Percentiles rank a stretch among this genome's conserved stretches.
Evolutionary conservation across 352 stramenopile genomes (phyloP).

Genomic region (Globisporangium mamillatum): DNA sequence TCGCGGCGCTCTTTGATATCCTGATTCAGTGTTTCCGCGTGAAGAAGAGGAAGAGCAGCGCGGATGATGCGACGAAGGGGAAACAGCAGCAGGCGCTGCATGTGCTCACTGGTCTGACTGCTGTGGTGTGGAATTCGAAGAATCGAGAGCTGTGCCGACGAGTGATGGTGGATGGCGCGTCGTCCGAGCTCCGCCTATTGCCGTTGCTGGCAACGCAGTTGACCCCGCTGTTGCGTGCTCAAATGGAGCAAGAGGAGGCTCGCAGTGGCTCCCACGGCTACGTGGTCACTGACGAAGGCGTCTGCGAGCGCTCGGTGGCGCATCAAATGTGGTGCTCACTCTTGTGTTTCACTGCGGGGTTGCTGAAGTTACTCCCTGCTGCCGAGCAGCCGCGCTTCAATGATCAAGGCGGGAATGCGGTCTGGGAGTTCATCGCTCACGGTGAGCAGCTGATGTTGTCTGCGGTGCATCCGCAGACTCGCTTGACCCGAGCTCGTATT

Average conservation of each 20-base stretch:
- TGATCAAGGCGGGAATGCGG: constrained; percentile 14
- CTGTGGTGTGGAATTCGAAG: constrained; percentile 50
- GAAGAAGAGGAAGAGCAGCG: constrained; percentile 3
- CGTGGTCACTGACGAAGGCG: constrained; percentile 7
- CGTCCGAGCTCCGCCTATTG: constrained; percentile 31
- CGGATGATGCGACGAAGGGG: background rate
- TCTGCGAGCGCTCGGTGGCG: constrained; percentile 30
- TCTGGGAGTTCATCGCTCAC: constrained; percentile 62
- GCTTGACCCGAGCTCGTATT: constrained; percentile 42
- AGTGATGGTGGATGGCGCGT: constrained; percentile 33
- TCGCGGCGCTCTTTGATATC: constrained; percentile 52
- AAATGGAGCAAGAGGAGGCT: constrained; percentile 39
- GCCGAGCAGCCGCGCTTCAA: constrained; percentile 5
- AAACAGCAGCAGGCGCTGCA: constrained; percentile 41
- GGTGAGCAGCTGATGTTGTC: constrained; percentile 42
- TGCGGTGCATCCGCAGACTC: constrained; percentile 29
- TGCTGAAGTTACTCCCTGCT: constrained; percentile 32
- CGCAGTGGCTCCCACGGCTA: constrained; percentile 38
- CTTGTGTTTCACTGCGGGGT: constrained; percentile 40
- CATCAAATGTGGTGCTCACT: constrained; percentile 65
- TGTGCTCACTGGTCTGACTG: constrained; percentile 40
- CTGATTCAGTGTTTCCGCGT: constrained; percentile 45
- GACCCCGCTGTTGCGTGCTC: constrained; percentile 34
- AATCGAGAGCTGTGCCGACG: constrained; percentile 52
- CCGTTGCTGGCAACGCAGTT: constrained; percentile 50